Conservation (phyloP, 768 basidiomycete genomes). For the Boletus tylopilopsis region DNA sequence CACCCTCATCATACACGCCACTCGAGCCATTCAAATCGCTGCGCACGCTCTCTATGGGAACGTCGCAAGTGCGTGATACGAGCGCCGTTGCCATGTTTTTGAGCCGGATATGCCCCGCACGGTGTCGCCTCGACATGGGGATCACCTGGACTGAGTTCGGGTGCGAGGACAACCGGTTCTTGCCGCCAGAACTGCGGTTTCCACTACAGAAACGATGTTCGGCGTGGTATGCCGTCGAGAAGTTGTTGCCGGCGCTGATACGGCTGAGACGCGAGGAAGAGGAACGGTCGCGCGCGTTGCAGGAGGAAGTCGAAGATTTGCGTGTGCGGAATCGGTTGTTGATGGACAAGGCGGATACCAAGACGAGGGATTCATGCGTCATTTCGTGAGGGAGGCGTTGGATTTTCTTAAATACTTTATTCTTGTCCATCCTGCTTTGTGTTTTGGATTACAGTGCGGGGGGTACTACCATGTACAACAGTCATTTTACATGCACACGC, state of each 20-base stretch:
- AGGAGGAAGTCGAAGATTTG: constrained; percentile 49
- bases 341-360: constrained; percentile 31
- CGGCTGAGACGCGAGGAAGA: constrained; percentile 43
- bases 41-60: constrained; percentile 41
- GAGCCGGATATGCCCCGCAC: constrained; percentile 45
- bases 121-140: constrained; percentile 42
- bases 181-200: constrained; percentile 2
- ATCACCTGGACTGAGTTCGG: constrained; percentile 43
- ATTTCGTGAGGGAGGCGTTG: constrained; percentile 17
- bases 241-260: constrained; percentile 42
- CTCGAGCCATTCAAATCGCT: constrained; percentile 22
- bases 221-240: constrained; percentile 42
- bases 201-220: constrained; percentile 23
- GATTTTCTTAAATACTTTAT: no score
- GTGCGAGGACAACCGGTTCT: constrained; percentile 3
- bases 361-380: constrained; percentile 28
- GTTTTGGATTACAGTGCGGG: no score
- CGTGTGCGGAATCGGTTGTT: constrained; percentile 42
- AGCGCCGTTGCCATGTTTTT: constrained; percentile 49
- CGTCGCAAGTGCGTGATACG: constrained; percentile 43
- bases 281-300: constrained; percentile 34
- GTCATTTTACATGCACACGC: no score
- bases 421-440: no score
- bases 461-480: no score
- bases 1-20: constrained; percentile 2